Evolutionary conservation across 495 filamentous ascomycete genomes (phyloP).

Genomic region (Chaetomium fimeti): DNA sequence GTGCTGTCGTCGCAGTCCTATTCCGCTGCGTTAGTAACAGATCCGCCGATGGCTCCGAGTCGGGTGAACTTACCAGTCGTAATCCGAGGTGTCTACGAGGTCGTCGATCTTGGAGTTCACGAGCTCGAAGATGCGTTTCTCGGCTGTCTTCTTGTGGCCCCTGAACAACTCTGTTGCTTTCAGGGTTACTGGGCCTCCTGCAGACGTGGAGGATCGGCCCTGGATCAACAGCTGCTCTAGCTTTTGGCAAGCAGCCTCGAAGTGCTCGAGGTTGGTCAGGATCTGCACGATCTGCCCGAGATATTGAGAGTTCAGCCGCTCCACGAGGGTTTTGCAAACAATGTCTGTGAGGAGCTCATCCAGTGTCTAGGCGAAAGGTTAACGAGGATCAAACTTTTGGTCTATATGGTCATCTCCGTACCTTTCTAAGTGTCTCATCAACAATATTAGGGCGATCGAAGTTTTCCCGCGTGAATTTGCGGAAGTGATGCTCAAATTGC

Average conservation of each 20-base stretch:
- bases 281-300: constrained; percentile 98
- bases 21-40: constrained; percentile 6
- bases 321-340: constrained; percentile 85
- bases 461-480: constrained; percentile 91
- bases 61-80: constrained; percentile 66
- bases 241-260: constrained; percentile 86
- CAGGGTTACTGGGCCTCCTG: constrained; percentile 70
- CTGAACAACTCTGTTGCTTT: constrained; percentile 81
- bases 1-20: constrained; percentile 62
- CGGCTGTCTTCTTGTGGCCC: constrained; percentile 88
- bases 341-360: constrained; percentile 87
- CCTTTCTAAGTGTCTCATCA: constrained; percentile 80
- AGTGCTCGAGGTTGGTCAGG: constrained; percentile 94
- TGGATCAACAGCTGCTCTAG: constrained; percentile 79
- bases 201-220: constrained; percentile 73
- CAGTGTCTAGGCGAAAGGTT: constrained; percentile 48
- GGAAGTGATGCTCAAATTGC: constrained; percentile 94
- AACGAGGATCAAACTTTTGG: constrained; percentile 1
- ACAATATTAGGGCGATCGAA: constrained; percentile 84
- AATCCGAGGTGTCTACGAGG: constrained; percentile 93
- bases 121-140: constrained; percentile 96
- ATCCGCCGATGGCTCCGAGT: not conserved
- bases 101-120: constrained; percentile 99
- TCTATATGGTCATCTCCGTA: constrained; percentile 27
- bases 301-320: constrained; percentile 86